These are phyloP conservation scores for Nigrospora sphaerica DNA, from an alignment of 2,329 filamentous ascomycete species.

Conservation along the genomic window DNA sequence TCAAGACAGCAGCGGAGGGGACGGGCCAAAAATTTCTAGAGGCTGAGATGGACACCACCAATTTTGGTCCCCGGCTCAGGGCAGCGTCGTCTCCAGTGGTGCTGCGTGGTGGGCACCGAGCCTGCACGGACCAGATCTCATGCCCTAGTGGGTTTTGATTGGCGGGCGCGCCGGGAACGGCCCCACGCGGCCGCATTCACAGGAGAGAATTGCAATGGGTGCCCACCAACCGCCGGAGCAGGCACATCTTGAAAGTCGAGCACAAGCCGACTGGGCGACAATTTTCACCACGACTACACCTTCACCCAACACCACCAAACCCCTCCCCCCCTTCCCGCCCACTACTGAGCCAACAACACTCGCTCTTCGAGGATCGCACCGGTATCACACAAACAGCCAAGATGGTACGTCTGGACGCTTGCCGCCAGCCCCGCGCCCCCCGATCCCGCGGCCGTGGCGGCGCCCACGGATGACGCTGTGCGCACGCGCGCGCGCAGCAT, in stretches of 20 bases:
- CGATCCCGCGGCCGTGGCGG: too few relatives aligned
- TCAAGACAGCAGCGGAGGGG: background rate
- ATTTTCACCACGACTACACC: constrained; percentile 12
- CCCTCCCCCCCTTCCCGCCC: constrained; percentile 10
- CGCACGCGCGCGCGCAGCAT: too few relatives aligned
- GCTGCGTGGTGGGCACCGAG: background rate
- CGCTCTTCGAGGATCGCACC: constrained; percentile 63
- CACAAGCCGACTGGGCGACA: constrained; percentile 5
- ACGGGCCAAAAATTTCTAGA: constrained; percentile 20
- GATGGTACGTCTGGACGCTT: constrained; percentile 44
- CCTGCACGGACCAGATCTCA: constrained; percentile 4
- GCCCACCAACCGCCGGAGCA: background rate
- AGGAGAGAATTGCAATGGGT: background rate
- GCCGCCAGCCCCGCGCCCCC: too few relatives aligned
- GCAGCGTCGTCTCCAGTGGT: background rate
- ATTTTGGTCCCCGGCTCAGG: background rate
- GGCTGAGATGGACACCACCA: background rate
- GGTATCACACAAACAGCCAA: constrained; percentile 46
- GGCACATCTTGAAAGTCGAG: background rate
- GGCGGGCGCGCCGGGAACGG: background rate
- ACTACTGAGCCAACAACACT: constrained; percentile 12
- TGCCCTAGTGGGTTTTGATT: constrained; percentile 5
- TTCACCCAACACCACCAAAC: constrained; percentile 13
- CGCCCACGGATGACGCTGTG: too few relatives aligned
- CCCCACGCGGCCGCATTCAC: background rate